A percentile compares a stretch with the other conserved stretches of the same genome.
These are phyloP conservation scores for Lactifluus hygrophoroides DNA, from an alignment of 768 basidiomycete species.

Conservation along the genomic window DNA sequence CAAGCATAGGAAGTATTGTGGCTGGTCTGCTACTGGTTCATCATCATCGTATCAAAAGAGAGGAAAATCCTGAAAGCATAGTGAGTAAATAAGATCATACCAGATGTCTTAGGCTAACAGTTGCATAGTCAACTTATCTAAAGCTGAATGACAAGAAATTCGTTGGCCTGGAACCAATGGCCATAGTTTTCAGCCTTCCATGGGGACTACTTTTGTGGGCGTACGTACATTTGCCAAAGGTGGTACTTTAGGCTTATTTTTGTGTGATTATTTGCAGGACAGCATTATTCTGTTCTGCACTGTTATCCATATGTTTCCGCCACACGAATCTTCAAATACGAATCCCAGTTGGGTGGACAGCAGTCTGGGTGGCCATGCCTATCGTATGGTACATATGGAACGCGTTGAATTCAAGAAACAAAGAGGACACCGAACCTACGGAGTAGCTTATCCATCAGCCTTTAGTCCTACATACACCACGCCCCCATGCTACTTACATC, in stretches of 20 bases:
- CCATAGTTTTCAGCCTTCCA: constrained; percentile 10
- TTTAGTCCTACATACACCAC: too few relatives aligned
- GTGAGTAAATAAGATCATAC: not conserved
- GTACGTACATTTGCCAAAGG: not conserved
- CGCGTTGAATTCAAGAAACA: too few relatives aligned
- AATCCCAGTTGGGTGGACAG: too few relatives aligned
- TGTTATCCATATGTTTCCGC: not conserved
- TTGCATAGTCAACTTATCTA: not conserved
- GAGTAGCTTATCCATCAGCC: too few relatives aligned
- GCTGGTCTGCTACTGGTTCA: constrained; percentile 11
- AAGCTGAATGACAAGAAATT: not conserved
- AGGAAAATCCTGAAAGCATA: constrained; percentile 1
- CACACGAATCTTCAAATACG: too few relatives aligned
- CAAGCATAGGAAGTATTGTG: constrained; percentile 14
- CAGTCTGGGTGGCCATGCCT: too few relatives aligned
- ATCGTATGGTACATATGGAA: too few relatives aligned
- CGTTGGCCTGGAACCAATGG: constrained; percentile 12
- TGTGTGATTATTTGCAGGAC: not conserved
- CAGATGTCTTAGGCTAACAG: not conserved
- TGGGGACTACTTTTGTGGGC: constrained; percentile 14
- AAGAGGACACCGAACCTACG: too few relatives aligned
- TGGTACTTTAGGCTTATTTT: not conserved
- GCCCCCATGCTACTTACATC: too few relatives aligned
- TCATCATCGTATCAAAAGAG: constrained; percentile 7
- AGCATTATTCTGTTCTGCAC: not conserved